These are phyloP conservation scores for Articulospora tetracladia DNA, from an alignment of 495 filamentous ascomycete genomes.

Conservation along the genomic window DNA sequence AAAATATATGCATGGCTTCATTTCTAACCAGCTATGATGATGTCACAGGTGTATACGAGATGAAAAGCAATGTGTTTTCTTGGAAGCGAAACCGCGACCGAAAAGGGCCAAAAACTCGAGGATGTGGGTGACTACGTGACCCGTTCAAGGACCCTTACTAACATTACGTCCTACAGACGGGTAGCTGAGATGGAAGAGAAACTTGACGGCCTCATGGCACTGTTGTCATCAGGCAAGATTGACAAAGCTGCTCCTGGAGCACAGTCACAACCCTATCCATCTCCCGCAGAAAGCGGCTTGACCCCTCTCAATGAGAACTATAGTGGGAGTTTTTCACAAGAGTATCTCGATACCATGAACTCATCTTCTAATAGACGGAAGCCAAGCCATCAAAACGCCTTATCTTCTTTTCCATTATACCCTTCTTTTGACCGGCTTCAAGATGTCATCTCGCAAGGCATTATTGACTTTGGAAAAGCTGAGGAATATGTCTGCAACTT, in stretches of 20 bases:
- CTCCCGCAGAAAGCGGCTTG: not conserved
- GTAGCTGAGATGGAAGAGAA: slow-evolving; percentile 28
- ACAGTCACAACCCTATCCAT: not conserved
- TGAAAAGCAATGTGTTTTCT: slow-evolving; percentile 22
- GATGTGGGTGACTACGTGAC: slow-evolving; percentile 4
- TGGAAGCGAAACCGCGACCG: slow-evolving; percentile 20
- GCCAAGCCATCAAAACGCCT: not conserved
- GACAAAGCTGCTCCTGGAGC: not conserved
- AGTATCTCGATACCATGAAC: not conserved
- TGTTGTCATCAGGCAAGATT: slow-evolving; percentile 11
- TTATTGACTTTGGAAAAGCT: slow-evolving; percentile 15
- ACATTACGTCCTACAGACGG: slow-evolving; percentile 5
- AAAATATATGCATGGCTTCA: not conserved
- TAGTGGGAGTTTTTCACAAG: not conserved
- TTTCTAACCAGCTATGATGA: not conserved
- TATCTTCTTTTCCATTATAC: not conserved
- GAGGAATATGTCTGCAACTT: slow-evolving; percentile 10
- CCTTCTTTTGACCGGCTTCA: slow-evolving; percentile 11
- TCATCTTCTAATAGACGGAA: not conserved
- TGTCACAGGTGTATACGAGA: slow-evolving; percentile 19
- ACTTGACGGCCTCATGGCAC: slow-evolving; percentile 20
- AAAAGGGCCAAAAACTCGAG: slow-evolving; percentile 25
- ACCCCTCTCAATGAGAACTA: not conserved
- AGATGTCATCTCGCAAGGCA: slow-evolving; percentile 23
- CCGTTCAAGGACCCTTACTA: not conserved